Evolutionary conservation across 2,329 filamentous ascomycete genomes (phyloP).

Genomic region (Trichophyton simii): DNA sequence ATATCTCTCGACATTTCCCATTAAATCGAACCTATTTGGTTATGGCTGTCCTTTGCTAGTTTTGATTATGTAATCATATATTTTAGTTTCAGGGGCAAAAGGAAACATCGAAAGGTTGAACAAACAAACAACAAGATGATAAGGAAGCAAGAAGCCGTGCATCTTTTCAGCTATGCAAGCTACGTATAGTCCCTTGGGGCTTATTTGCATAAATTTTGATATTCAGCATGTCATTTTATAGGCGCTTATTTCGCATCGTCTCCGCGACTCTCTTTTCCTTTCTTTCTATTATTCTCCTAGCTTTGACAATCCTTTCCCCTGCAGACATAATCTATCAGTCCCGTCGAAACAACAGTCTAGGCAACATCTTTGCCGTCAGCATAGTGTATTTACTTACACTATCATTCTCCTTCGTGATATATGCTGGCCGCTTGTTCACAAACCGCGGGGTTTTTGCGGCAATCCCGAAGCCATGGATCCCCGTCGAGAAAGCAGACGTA

Average conservation of each 20-base stretch:
- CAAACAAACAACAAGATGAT: background rate
- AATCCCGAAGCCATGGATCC: constrained; percentile 79
- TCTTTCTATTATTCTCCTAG: constrained; percentile 59
- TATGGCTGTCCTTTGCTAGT: background rate
- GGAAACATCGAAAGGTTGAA: background rate
- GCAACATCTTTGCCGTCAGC: constrained; percentile 73
- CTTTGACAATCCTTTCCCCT: constrained; percentile 66
- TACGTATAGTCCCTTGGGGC: background rate
- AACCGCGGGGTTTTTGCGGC: constrained; percentile 64
- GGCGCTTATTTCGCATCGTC: constrained; percentile 52
- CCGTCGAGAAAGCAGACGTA: constrained; percentile 74
- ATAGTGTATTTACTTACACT: constrained; percentile 63
- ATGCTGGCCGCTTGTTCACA: constrained; percentile 72
- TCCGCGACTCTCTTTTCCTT: constrained; percentile 68
- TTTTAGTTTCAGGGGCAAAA: background rate
- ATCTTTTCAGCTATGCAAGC: background rate
- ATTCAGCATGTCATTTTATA: background rate
- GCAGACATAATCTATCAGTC: constrained; percentile 71
- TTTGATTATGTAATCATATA: background rate
- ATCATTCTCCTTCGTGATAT: constrained; percentile 64
- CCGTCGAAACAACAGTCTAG: constrained; percentile 50
- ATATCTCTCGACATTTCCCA: background rate
- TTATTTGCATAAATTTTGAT: background rate
- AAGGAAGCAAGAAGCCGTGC: background rate
- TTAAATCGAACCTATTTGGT: background rate